Evolutionary conservation across 441 rosid genomes (phyloP).

Genomic region (Pelargonium fulgidum): DNA sequence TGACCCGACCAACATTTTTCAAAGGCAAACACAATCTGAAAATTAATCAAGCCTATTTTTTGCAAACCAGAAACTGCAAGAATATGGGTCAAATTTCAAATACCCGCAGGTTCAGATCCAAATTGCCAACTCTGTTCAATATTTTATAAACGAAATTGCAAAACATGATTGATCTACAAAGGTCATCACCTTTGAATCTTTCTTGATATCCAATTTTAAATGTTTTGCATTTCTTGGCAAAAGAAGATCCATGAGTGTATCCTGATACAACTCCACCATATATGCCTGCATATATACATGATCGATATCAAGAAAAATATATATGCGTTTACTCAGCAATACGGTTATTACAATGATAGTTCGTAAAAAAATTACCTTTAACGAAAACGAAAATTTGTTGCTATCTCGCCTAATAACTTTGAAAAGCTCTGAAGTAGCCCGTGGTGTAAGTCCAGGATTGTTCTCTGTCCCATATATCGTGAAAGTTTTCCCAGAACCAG

Average conservation of each 20-base stretch:
- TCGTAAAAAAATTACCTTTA: slow-evolving; percentile 45
- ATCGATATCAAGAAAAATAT: slow-evolving; percentile 6
- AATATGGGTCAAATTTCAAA: too few relatives aligned
- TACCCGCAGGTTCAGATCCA: not conserved
- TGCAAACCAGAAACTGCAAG: too few relatives aligned
- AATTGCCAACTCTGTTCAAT: not conserved
- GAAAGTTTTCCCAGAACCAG: slow-evolving; percentile 96
- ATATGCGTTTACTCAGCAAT: not conserved
- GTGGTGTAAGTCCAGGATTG: slow-evolving; percentile 81
- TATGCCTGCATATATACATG: slow-evolving; percentile 56
- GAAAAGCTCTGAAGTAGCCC: slow-evolving; percentile 77
- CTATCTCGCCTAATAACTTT: slow-evolving; percentile 61
- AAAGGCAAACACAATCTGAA: too few relatives aligned
- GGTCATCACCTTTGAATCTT: slow-evolving; percentile 72
- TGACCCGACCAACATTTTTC: too few relatives aligned
- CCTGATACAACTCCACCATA: slow-evolving; percentile 96
- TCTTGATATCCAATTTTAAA: slow-evolving; percentile 75
- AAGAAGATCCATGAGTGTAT: slow-evolving; percentile 77
- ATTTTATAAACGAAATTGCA: not conserved
- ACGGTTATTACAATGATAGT: not conserved
- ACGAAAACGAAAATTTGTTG: slow-evolving; percentile 70
- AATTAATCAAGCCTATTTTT: too few relatives aligned
- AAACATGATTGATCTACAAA: not conserved
- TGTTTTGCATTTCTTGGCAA: slow-evolving; percentile 63
- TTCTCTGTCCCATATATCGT: slow-evolving; percentile 76